phyloP scores from a whole-genome alignment of 2,329 filamentous ascomycete genomes.

The Exophiala mesophila region DNA sequence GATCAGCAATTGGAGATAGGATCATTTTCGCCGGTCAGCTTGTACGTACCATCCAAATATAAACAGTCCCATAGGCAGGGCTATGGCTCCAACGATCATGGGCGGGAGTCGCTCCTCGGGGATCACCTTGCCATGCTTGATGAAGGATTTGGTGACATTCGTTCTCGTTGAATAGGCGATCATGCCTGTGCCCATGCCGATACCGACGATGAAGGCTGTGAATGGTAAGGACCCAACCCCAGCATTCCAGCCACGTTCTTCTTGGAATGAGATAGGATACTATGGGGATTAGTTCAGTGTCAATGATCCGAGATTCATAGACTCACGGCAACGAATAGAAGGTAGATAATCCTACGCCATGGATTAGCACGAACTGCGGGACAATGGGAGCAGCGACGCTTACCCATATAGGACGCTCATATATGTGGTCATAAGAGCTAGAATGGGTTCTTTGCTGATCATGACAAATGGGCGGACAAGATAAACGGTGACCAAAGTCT shows the following conservation, averaged over 20 bases:
- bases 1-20: background rate
- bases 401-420: slow-evolving; percentile 35
- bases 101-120: slow-evolving; percentile 44
- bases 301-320: too few relatives aligned
- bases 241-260: slow-evolving; percentile 35
- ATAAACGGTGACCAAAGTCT: slow-evolving; percentile 41
- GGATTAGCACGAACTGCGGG: background rate
- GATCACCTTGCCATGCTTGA: slow-evolving; percentile 31
- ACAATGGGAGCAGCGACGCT: background rate
- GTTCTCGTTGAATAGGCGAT: slow-evolving; percentile 40
- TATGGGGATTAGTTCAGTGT: background rate
- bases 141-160: slow-evolving; percentile 36
- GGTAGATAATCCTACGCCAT: slow-evolving; percentile 27
- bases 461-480: slow-evolving; percentile 43
- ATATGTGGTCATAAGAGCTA: slow-evolving; percentile 44
- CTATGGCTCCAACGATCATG: slow-evolving; percentile 40
- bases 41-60: slow-evolving; percentile 45
- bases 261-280: slow-evolving; percentile 38
- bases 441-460: slow-evolving; percentile 46
- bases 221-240: slow-evolving; percentile 38
- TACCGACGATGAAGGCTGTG: slow-evolving; percentile 31
- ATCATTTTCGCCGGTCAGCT: background rate
- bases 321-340: slow-evolving; percentile 34
- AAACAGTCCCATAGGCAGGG: slow-evolving; percentile 43
- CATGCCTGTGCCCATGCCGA: slow-evolving; percentile 32